phyloP scores from a whole-genome alignment of 1,284 basidiomycete species.

The Leccinum subrobustum region DNA sequence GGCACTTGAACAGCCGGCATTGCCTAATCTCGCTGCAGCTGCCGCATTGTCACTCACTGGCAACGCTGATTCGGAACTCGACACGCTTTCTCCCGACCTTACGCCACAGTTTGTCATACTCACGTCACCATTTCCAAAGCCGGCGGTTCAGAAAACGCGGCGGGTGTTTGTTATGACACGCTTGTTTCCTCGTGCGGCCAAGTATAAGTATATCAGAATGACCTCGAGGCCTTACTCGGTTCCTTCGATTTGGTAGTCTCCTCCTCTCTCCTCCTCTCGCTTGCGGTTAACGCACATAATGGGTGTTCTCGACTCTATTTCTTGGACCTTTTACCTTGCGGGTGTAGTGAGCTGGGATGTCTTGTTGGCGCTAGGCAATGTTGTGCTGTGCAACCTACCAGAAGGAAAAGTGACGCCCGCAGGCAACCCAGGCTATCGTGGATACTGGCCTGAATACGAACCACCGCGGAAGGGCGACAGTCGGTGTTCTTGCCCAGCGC shows the following conservation, averaged over 20 bases:
- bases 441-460: conserved; percentile 67
- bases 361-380: conserved; percentile 52
- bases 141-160: background rate
- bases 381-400: conserved; percentile 48
- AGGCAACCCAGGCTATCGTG: conserved; percentile 58
- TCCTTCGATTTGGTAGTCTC: background rate
- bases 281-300: conserved; percentile 7
- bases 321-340: conserved; percentile 33
- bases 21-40: background rate
- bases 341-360: conserved; percentile 54
- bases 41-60: background rate
- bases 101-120: background rate
- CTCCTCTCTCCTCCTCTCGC: background rate
- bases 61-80: background rate
- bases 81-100: background rate
- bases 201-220: conserved; percentile 4
- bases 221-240: background rate
- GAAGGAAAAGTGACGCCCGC: conserved; percentile 53
- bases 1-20: background rate
- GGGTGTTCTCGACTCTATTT: conserved; percentile 25
- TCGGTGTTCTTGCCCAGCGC: conserved; percentile 63
- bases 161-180: background rate
- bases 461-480: conserved; percentile 61
- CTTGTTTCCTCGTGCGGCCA: background rate
- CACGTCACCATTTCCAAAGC: background rate